Evolutionary conservation across 306 rosid genomes (phyloP).

Genomic region (Quercus variabilis): DNA sequence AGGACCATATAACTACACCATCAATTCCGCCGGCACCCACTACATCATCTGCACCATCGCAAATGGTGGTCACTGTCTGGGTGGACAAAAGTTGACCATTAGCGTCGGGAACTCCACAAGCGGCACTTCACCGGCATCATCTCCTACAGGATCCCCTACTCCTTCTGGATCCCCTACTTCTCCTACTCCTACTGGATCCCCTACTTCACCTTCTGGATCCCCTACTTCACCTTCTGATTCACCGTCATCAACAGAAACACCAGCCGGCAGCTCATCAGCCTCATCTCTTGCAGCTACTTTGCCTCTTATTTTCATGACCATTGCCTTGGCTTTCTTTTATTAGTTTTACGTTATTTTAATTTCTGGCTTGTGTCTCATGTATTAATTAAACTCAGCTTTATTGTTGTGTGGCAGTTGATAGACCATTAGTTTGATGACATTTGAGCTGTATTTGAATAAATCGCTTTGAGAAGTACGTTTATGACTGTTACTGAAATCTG

Average conservation of each 20-base stretch:
- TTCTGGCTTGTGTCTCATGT: neutral
- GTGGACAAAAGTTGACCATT: conserved; percentile 50
- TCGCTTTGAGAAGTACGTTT: no score
- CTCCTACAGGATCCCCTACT: no score
- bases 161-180: no score
- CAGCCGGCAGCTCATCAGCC: conserved; percentile 24
- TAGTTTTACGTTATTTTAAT: conserved; percentile 1
- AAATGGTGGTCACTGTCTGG: conserved; percentile 29
- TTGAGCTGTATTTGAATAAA: neutral
- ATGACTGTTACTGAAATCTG: no score
- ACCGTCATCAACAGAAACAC: conserved; percentile 11
- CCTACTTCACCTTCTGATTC: no score
- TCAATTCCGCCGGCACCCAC: conserved; percentile 7
- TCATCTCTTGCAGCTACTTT: conserved; percentile 11
- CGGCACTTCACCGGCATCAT: no score
- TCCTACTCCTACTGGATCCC: no score
- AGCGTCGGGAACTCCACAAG: conserved; percentile 17
- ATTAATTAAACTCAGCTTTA: neutral
- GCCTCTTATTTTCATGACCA: conserved; percentile 14
- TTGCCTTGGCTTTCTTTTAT: conserved; percentile 11
- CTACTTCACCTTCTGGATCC: no score
- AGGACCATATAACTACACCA: conserved; percentile 21
- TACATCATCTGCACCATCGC: conserved; percentile 34
- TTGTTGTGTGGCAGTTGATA: no score
- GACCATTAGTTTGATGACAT: neutral